Percentiles rank a stretch among this genome's conserved stretches.
Conservation (phyloP, 768 basidiomycete species). For the Guyanaporus albipodus region DNA sequence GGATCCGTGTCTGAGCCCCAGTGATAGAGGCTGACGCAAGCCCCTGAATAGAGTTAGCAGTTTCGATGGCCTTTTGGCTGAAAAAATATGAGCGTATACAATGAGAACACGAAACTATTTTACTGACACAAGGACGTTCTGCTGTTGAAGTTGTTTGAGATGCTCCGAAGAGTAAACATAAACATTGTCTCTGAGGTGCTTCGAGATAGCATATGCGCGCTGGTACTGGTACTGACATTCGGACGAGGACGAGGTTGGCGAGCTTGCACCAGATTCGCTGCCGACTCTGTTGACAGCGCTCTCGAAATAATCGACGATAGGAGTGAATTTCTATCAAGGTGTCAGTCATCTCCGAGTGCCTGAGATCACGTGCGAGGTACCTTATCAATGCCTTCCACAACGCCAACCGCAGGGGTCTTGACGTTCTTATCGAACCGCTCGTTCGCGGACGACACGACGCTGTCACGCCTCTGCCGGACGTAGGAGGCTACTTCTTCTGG, state of each 20-base stretch:
- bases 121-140: slow-evolving; percentile 61
- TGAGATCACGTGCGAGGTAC: slow-evolving; percentile 38
- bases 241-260: slow-evolving; percentile 43
- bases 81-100: slow-evolving; percentile 4
- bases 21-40: slow-evolving; percentile 55
- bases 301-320: slow-evolving; percentile 70
- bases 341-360: slow-evolving; percentile 12
- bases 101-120: not conserved
- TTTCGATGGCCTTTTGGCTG: slow-evolving; percentile 68
- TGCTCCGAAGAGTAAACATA: slow-evolving; percentile 68
- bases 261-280: slow-evolving; percentile 44
- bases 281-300: slow-evolving; percentile 47
- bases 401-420: slow-evolving; percentile 56
- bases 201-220: slow-evolving; percentile 64
- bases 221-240: slow-evolving; percentile 74
- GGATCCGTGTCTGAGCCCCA: slow-evolving; percentile 53
- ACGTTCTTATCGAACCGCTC: slow-evolving; percentile 66
- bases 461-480: slow-evolving; percentile 54
- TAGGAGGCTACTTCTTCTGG: slow-evolving; percentile 66
- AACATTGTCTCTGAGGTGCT: slow-evolving; percentile 58
- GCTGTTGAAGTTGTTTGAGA: slow-evolving; percentile 63
- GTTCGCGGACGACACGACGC: slow-evolving; percentile 49
- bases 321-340: slow-evolving; percentile 54
- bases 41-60: slow-evolving; percentile 58
- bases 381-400: slow-evolving; percentile 69